These are phyloP conservation scores for Lepidopterella palustris DNA, from an alignment of 495 filamentous ascomycete genomes.

Conservation along the genomic window DNA sequence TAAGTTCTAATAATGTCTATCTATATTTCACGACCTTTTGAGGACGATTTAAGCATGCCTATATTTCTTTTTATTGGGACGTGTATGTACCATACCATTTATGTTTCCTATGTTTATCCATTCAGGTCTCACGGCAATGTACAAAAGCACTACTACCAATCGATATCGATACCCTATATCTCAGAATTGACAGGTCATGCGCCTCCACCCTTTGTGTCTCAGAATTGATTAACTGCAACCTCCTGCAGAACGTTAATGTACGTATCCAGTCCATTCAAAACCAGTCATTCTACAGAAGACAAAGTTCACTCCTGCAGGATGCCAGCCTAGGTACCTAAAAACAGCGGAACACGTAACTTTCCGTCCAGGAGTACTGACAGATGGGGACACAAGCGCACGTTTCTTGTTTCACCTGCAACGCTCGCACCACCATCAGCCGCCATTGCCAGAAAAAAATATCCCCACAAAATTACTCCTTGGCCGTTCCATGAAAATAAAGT, in stretches of 20 bases:
- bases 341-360: background rate
- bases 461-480: no score
- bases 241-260: background rate
- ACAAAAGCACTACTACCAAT: background rate
- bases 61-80: background rate
- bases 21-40: constrained; percentile 2
- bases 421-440: background rate
- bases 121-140: background rate
- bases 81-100: constrained; percentile 1
- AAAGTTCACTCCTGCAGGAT: background rate
- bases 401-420: background rate
- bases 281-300: background rate
- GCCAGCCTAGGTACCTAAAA: background rate
- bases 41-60: background rate
- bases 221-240: background rate
- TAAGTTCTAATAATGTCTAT: constrained; percentile 9
- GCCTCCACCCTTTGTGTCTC: background rate
- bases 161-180: background rate
- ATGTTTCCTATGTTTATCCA: background rate
- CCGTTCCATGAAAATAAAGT: background rate
- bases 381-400: background rate
- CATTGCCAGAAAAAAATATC: background rate
- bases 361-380: background rate
- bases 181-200: background rate
- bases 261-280: background rate